Evolutionary conservation across 2,329 filamentous ascomycete species (phyloP).

Genomic region (Chaetomium olivaceum): DNA sequence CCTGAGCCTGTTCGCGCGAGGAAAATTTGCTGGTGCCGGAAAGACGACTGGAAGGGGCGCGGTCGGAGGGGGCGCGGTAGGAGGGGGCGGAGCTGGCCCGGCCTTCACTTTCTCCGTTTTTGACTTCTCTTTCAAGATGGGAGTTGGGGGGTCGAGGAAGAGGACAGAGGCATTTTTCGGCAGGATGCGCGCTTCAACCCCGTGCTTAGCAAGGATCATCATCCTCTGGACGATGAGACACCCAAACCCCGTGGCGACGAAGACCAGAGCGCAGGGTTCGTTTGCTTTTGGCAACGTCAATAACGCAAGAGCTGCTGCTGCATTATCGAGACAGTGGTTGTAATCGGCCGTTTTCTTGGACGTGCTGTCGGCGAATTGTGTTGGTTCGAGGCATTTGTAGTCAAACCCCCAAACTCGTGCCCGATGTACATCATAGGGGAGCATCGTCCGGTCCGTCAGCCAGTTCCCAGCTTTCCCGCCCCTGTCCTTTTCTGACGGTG

Average conservation of each 20-base stretch:
- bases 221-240: conserved; percentile 11
- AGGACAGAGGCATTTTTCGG: neutral
- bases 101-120: neutral
- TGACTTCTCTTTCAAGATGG: neutral
- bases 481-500: conserved; percentile 12
- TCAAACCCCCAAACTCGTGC: conserved; percentile 9
- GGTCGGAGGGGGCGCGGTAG: too few relatives aligned
- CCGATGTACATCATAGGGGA: conserved; percentile 4
- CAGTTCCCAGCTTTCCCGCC: neutral
- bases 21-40: neutral
- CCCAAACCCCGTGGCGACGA: conserved; percentile 19
- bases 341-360: conserved; percentile 5
- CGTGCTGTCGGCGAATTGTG: neutral
- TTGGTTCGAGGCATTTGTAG: conserved; percentile 1
- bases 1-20: neutral
- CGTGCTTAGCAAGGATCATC: too few relatives aligned
- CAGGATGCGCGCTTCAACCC: neutral
- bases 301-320: neutral
- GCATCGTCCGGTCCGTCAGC: conserved; percentile 17
- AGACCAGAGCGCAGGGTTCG: neutral
- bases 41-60: neutral
- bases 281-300: neutral
- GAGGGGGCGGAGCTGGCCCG: too few relatives aligned
- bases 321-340: neutral
- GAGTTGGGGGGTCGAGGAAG: neutral